Percentiles rank a stretch among this genome's conserved stretches.
Conservation (phyloP, 331 rosid genomes). For the Malus hybrid region DNA sequence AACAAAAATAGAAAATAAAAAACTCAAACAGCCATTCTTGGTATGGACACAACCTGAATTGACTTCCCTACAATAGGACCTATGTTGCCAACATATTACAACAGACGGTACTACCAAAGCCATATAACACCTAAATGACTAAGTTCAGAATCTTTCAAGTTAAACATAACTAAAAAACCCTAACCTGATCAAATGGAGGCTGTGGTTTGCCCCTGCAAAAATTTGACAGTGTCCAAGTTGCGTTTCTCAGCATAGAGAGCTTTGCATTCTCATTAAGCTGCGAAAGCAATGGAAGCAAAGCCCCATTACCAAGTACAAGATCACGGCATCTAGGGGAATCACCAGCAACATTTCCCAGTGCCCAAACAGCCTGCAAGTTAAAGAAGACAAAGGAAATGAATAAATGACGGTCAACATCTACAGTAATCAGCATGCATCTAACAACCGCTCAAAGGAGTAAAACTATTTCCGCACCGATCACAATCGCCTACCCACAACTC, state of each 20-base stretch:
- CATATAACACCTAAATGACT: not conserved
- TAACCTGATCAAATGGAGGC: conserved; percentile 77
- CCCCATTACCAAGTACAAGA: conserved; percentile 70
- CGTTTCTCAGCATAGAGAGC: conserved; percentile 90
- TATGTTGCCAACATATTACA: not conserved
- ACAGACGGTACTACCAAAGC: not conserved
- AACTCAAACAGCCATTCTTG: not conserved
- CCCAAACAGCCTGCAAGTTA: conserved; percentile 73
- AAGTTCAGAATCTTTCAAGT: not conserved
- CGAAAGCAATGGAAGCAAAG: conserved; percentile 60
- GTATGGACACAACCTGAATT: not conserved
- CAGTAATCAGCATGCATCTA: not conserved
- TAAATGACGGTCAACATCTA: not conserved
- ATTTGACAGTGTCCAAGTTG: conserved; percentile 84
- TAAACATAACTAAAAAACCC: not conserved
- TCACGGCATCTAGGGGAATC: conserved; percentile 88
- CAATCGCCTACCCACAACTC: no score
- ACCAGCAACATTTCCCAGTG: conserved; percentile 87
- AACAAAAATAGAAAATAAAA: not conserved
- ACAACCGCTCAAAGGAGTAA: not conserved
- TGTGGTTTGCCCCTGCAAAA: conserved; percentile 94
- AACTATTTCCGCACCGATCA: not conserved
- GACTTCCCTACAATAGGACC: no score
- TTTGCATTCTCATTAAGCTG: conserved; percentile 83
- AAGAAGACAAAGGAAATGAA: not conserved